A percentile compares a stretch with the other conserved stretches of the same genome.
These are phyloP conservation scores for Ceratorhiza oryzae-sativae DNA, from an alignment of 1,284 basidiomycete species.

Conservation along the genomic window DNA sequence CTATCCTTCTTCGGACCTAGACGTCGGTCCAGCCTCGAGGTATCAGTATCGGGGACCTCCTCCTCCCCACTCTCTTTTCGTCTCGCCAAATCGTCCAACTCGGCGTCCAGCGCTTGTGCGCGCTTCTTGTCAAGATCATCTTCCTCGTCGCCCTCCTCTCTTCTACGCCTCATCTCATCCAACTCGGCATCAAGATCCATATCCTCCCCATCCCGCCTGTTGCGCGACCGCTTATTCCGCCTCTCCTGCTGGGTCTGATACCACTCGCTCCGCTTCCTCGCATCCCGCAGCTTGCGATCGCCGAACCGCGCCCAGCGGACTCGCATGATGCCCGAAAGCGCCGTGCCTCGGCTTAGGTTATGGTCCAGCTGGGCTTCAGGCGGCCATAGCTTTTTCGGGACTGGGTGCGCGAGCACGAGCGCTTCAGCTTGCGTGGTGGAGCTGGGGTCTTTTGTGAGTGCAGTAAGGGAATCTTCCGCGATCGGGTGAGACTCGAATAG, in stretches of 20 bases:
- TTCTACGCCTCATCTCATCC: conserved; percentile 30
- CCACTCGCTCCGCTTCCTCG: conserved; percentile 36
- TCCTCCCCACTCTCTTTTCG: conserved; percentile 21
- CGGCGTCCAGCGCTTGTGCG: conserved; percentile 1
- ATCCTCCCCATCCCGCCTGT: conserved; percentile 4
- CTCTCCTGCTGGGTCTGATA: conserved; percentile 2
- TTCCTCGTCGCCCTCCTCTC: conserved; percentile 23
- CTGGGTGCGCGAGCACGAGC: conserved; percentile 23
- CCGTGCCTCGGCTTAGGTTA: conserved; percentile 36
- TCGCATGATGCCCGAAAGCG: conserved; percentile 26
- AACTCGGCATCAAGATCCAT: conserved; percentile 33
- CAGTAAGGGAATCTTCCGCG: background rate
- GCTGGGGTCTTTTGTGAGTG: conserved; percentile 18
- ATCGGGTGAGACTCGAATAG: conserved; percentile 12
- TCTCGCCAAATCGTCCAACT: conserved; percentile 26
- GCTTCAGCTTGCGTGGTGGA: background rate
- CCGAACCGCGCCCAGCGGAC: conserved; percentile 33
- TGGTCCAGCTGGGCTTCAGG: conserved; percentile 36
- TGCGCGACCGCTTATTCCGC: conserved; percentile 10
- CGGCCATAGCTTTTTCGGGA: conserved; percentile 37
- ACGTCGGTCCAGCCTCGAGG: background rate
- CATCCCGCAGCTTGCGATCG: conserved; percentile 25
- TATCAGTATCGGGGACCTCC: background rate
- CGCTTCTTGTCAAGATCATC: background rate
- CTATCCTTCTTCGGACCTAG: conserved; percentile 32